Evolutionary conservation across 2,329 filamentous ascomycete genomes (phyloP).

Genomic region (Elsinoe necatrix): DNA sequence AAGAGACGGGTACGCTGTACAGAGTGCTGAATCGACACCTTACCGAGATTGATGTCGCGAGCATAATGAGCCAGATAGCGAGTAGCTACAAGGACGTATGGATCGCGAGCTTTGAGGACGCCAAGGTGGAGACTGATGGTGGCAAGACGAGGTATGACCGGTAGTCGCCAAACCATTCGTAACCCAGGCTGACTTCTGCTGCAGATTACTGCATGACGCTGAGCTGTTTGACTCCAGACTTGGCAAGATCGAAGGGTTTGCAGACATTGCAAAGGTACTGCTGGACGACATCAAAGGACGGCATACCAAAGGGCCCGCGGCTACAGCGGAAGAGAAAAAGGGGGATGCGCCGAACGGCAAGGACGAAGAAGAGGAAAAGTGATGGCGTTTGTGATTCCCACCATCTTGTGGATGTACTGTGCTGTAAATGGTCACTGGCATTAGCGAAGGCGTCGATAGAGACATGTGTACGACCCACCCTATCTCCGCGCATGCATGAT

Average conservation of each 20-base stretch:
- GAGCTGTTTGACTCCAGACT: slow-evolving; percentile 64
- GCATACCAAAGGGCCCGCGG: neutral
- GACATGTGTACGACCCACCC: neutral
- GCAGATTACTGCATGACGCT: slow-evolving; percentile 67
- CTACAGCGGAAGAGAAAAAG: neutral
- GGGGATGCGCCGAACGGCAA: neutral
- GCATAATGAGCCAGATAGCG: slow-evolving; percentile 84
- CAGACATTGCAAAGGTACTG: slow-evolving; percentile 62
- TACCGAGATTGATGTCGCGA: slow-evolving; percentile 62
- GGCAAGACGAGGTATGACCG: slow-evolving; percentile 61
- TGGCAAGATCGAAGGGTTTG: slow-evolving; percentile 69
- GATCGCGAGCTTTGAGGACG: slow-evolving; percentile 59
- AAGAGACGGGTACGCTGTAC: slow-evolving; percentile 77
- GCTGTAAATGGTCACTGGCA: neutral
- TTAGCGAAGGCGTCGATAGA: slow-evolving; percentile 11
- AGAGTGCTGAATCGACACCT: slow-evolving; percentile 76
- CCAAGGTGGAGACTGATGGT: slow-evolving; percentile 54
- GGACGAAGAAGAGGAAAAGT: neutral
- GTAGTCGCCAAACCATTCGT: neutral
- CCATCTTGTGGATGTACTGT: neutral
- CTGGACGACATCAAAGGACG: slow-evolving; percentile 36
- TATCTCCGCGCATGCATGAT: neutral
- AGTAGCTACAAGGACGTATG: slow-evolving; percentile 72
- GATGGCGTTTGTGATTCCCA: neutral
- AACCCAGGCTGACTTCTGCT: neutral